Percentiles rank a stretch among this genome's conserved stretches.
Evolutionary conservation across 106 monocot species (phyloP).

Genomic region (Dendrobium catenatum): DNA sequence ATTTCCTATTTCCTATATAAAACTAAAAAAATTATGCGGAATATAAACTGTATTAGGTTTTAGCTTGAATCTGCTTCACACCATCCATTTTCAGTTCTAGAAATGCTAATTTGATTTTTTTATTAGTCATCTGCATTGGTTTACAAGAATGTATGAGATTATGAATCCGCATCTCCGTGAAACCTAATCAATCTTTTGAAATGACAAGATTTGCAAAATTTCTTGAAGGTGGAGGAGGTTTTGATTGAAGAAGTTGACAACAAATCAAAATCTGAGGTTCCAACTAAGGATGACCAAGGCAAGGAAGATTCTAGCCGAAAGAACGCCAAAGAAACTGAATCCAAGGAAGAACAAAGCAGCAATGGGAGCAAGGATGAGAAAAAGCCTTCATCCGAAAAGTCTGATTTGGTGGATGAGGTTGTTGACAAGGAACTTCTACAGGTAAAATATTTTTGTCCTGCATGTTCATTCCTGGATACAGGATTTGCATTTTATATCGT

Average conservation of each 20-base stretch:
- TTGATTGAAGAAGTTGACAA: not conserved
- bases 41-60: too few species aligned
- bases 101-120: too few species aligned
- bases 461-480: not conserved
- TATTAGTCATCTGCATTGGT: too few species aligned
- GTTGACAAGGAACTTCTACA: conserved; percentile 71
- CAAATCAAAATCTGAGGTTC: conserved; percentile 18
- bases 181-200: not conserved
- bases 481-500: not conserved
- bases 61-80: too few species aligned
- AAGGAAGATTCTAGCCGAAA: conserved; percentile 13
- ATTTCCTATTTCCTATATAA: too few species aligned
- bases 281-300: conserved; percentile 1
- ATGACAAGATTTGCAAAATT: not conserved
- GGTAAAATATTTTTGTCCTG: conserved; percentile 25
- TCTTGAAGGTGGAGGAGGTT: conserved; percentile 12
- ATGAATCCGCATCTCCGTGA: too few species aligned
- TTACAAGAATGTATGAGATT: too few species aligned
- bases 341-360: conserved; percentile 10
- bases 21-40: too few species aligned
- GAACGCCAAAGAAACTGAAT: not conserved
- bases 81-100: too few species aligned
- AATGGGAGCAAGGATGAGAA: conserved; percentile 20
- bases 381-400: conserved; percentile 9
- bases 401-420: conserved; percentile 21